A percentile compares a stretch with the other conserved stretches of the same genome.
These are phyloP conservation scores for Herpetospermum pedunculosum DNA, from an alignment of 306 rosid genomes.

Conservation along the genomic window DNA sequence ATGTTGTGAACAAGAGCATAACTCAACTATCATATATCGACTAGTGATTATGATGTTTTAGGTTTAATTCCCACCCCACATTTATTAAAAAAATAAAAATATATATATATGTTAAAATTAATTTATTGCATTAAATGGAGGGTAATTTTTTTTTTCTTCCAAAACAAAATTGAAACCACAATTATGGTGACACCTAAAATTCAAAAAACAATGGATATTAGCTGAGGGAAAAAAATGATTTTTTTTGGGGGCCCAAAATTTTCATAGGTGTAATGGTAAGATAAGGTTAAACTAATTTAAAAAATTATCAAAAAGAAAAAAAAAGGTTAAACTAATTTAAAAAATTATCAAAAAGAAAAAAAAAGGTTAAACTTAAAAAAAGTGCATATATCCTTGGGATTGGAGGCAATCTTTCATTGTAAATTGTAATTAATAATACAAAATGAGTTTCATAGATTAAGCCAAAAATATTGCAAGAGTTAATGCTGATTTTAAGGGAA, in stretches of 20 bases:
- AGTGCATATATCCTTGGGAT: neutral
- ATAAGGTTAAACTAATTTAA: neutral
- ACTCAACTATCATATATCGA: no score
- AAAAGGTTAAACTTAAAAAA: neutral
- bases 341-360: neutral
- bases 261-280: neutral
- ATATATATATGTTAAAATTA: neutral
- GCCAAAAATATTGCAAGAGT: neutral
- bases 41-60: no score
- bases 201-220: neutral
- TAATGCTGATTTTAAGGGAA: conserved; percentile 11
- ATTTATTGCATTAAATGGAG: neutral
- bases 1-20: no score
- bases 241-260: neutral
- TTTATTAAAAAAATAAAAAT: no score
- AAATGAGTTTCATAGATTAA: neutral
- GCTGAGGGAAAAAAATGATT: neutral
- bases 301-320: no score
- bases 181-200: neutral
- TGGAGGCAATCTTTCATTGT: neutral
- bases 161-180: neutral
- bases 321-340: neutral
- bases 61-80: no score
- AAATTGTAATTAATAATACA: neutral
- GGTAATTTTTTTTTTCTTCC: neutral